Evolutionary conservation across 768 basidiomycete species (phyloP).

Genomic region (Podaxis carcinomalis): DNA sequence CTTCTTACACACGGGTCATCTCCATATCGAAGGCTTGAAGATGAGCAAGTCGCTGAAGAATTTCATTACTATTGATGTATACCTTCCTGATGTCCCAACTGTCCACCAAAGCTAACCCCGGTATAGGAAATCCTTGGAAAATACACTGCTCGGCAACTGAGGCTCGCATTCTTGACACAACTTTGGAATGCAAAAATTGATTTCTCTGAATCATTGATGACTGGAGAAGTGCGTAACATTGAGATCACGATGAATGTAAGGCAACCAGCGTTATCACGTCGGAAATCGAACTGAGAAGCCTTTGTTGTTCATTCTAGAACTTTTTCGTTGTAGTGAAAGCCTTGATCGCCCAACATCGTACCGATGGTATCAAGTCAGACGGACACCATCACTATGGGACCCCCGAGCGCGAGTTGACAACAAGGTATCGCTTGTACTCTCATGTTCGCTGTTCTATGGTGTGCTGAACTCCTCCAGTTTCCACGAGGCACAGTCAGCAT

Average conservation of each 20-base stretch:
- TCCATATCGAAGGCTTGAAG: constrained; percentile 97
- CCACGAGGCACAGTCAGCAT: constrained; percentile 66
- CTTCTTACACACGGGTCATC: constrained; percentile 96
- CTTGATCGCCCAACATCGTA: constrained; percentile 53
- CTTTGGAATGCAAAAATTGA: constrained; percentile 92
- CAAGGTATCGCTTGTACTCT: constrained; percentile 39
- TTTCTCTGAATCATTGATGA: constrained; percentile 88
- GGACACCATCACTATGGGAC: constrained; percentile 62
- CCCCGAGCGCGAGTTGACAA: constrained; percentile 64
- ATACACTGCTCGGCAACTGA: constrained; percentile 82
- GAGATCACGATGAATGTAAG: constrained; percentile 85
- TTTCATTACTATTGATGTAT: constrained; percentile 93
- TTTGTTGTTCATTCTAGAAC: constrained; percentile 52
- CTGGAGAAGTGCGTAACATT: constrained; percentile 80
- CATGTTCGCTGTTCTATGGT: not conserved
- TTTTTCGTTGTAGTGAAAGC: constrained; percentile 91
- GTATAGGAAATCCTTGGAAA: constrained; percentile 78
- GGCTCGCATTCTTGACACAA: constrained; percentile 87
- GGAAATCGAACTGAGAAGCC: not conserved
- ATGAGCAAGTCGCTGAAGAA: constrained; percentile 99
- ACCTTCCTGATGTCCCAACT: constrained; percentile 20
- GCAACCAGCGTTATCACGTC: constrained; percentile 1
- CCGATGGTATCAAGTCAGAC: constrained; percentile 45
- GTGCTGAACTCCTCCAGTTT: constrained; percentile 43
- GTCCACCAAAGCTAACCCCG: constrained; percentile 6